Base-by-base conservation (phyloP, 371 early-diverging fungal species). In the Actinomortierella wolfii region DNA sequence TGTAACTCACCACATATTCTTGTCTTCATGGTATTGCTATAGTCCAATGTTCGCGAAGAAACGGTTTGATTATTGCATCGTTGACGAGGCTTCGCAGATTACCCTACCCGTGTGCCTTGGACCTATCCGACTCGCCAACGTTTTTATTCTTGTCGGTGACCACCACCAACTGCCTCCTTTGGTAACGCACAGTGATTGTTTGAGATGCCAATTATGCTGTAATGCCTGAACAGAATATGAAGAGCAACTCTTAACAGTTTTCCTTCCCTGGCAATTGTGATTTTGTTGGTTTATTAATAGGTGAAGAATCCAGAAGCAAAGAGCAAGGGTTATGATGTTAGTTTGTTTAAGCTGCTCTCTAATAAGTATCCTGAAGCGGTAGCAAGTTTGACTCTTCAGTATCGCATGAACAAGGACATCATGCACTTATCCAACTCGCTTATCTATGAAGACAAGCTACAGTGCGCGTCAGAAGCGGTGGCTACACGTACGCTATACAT, bases 51-150 rank as follows among this genome's bases (percentile, higher is more conserved):
- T 93, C 40, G 64, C 78, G 11, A 81, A 86, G 44, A 85, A 94
- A 46, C 62, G 76, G 26, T 99, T 99, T 79, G 99, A 99, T 76
- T 97, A 92, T 76, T 98, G 95, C 69, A 96, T 99, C 50, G 90
- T 98, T 20, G 99, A 99, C 76, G 99, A 99, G 71, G 99, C 99
- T 7, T 95, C 98, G 1, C 99, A 99, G 74, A 87, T 98, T 41
- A 95, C 96, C 13, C 77, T 99, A 41, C 99, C 99, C 0, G 90
- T 91, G 1, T 91, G 95, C 60, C 62, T 99, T 42, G 97, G 98
- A 0, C 99, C 99, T 2, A 76, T 99, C 42, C 81, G 87, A n/a
- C 86, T 82, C 59, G 93, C 96, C 3, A 77, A 86, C 15, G 79
- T 67, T 13, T 97, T 99, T 87, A 89, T 99, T 17, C 80, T 99